Conservation (phyloP, 495 filamentous ascomycete species). For the Pseudoneurospora amorphoporcata region DNA sequence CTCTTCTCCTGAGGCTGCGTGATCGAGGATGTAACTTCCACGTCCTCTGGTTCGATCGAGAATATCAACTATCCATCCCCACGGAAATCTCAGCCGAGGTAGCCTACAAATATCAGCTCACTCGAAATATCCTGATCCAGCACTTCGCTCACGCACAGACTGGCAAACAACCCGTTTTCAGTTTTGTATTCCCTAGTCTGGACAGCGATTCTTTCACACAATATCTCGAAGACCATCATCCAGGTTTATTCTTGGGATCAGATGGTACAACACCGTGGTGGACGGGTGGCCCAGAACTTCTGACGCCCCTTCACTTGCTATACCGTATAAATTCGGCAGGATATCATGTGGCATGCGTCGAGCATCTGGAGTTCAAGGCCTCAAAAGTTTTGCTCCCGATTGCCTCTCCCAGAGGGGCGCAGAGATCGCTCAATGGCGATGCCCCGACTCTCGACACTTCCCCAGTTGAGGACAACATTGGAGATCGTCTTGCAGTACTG, state of each 20-base stretch:
- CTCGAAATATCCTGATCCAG: slow-evolving; percentile 49
- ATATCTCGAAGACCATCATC: slow-evolving; percentile 40
- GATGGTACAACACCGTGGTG: slow-evolving; percentile 15
- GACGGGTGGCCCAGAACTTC: neutral
- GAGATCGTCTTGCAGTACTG: neutral
- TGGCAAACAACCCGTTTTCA: neutral
- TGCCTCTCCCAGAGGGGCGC: neutral
- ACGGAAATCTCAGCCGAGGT: slow-evolving; percentile 1
- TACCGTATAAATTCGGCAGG: slow-evolving; percentile 8
- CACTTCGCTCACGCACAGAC: slow-evolving; percentile 38
- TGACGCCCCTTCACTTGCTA: neutral
- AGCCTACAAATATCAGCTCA: slow-evolving; percentile 45
- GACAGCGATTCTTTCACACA: slow-evolving; percentile 35
- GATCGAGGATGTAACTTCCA: slow-evolving; percentile 58
- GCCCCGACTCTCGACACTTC: neutral
- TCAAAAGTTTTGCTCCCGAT: slow-evolving; percentile 15
- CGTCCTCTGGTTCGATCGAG: slow-evolving; percentile 54
- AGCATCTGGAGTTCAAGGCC: slow-evolving; percentile 20
- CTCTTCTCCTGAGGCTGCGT: slow-evolving; percentile 46
- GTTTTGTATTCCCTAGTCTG: slow-evolving; percentile 20
- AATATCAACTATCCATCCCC: slow-evolving; percentile 38
- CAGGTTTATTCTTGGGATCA: slow-evolving; percentile 63
- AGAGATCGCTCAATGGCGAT: neutral
- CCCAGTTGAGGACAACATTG: neutral
- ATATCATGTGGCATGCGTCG: slow-evolving; percentile 17